Conservation (phyloP, 2,329 filamentous ascomycete genomes). For the Diaporthe amygdali region DNA sequence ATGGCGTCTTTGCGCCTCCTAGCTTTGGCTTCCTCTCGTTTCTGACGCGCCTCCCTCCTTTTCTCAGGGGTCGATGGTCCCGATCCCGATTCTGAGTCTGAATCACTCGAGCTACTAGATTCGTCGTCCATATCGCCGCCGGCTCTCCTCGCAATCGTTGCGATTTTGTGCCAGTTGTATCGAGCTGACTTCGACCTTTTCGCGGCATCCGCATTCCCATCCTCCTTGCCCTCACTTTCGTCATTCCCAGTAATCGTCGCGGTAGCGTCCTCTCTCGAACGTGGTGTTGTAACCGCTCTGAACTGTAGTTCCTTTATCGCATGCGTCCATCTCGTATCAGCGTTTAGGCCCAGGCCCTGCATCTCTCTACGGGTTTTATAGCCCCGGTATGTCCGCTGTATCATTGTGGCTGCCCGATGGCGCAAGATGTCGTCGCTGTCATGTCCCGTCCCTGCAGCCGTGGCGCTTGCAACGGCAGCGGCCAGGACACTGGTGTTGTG, state of each 20-base stretch:
- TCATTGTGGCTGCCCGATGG: slow-evolving; percentile 58
- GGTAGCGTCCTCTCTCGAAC: slow-evolving; percentile 35
- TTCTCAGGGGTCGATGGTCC: slow-evolving; percentile 42
- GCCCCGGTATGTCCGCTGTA: slow-evolving; percentile 78
- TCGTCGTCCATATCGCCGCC: slow-evolving; percentile 65
- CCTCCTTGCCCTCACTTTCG: slow-evolving; percentile 17
- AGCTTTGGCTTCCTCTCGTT: slow-evolving; percentile 54
- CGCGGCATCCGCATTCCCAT: slow-evolving; percentile 21
- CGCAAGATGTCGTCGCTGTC: slow-evolving; percentile 31
- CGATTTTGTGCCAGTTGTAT: slow-evolving; percentile 77
- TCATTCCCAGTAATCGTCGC: slow-evolving; percentile 11
- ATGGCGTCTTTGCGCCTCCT: slow-evolving; percentile 71
- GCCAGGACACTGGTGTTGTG: slow-evolving; percentile 11
- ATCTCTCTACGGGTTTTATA: slow-evolving; percentile 76
- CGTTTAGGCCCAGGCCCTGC: slow-evolving; percentile 69
- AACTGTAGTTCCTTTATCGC: slow-evolving; percentile 65
- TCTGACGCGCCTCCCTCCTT: slow-evolving; percentile 42
- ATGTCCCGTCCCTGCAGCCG: slow-evolving; percentile 11
- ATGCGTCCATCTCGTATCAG: slow-evolving; percentile 74
- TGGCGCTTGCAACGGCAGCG: slow-evolving; percentile 16
- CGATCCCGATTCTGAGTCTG: slow-evolving; percentile 42
- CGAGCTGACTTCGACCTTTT: slow-evolving; percentile 50
- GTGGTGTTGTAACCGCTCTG: slow-evolving; percentile 54
- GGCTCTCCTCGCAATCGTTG: slow-evolving; percentile 73
- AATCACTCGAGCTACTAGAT: slow-evolving; percentile 48